A percentile compares a stretch with the other conserved stretches of the same genome.
Conservation (phyloP, 148 eudicot genomes). For the Amaranthus hypochondriacus region DNA sequence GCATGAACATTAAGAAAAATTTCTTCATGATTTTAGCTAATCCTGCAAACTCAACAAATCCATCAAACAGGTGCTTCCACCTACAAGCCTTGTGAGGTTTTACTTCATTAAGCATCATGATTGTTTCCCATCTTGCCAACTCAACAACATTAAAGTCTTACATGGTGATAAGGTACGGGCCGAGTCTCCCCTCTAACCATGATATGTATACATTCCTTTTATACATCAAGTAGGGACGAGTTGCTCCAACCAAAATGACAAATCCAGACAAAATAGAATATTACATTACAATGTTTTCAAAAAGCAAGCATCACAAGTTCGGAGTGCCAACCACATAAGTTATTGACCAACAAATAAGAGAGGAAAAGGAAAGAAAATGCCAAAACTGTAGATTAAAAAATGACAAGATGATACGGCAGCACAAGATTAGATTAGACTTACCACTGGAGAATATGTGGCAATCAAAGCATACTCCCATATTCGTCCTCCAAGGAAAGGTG, state of each 20-base stretch:
- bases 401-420: neutral
- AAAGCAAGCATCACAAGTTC: neutral
- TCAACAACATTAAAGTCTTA: neutral
- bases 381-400: neutral
- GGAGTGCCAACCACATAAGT: neutral
- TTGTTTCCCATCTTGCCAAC: neutral
- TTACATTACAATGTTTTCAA: neutral
- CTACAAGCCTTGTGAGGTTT: neutral
- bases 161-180: neutral
- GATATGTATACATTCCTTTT: neutral
- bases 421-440: conserved; percentile 33
- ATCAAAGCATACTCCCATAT: conserved; percentile 69
- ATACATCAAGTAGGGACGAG: neutral
- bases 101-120: neutral
- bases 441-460: conserved; percentile 86
- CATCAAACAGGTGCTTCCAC: neutral
- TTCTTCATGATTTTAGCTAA: neutral
- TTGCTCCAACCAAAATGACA: conserved; percentile 1
- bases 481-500: conserved; percentile 90
- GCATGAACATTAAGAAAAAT: neutral
- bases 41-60: neutral
- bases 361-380: neutral
- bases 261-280: neutral
- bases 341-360: neutral
- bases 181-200: neutral